These are phyloP conservation scores for Pseudoneurospora amorphoporcata DNA, from an alignment of 495 filamentous ascomycete genomes.

Conservation along the genomic window DNA sequence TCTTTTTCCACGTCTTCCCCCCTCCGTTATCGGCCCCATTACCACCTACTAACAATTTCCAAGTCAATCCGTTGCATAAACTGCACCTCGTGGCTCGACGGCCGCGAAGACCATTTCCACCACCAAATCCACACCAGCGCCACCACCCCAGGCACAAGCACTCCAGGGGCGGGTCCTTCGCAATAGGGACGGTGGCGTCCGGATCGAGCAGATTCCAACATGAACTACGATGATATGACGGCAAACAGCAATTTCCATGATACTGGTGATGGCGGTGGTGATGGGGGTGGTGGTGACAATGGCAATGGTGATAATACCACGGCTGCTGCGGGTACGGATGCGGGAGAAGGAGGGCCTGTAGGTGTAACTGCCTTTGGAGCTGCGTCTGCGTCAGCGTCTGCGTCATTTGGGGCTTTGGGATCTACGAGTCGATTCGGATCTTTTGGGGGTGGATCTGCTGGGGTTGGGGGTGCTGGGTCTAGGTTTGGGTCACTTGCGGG, in stretches of 20 bases:
- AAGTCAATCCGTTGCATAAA: slow-evolving; percentile 57
- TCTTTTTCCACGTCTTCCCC: background rate
- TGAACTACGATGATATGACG: background rate
- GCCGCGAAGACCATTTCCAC: slow-evolving; percentile 45
- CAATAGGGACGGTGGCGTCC: background rate
- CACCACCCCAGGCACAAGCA: background rate
- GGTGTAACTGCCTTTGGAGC: background rate
- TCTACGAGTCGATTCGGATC: background rate
- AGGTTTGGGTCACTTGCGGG: background rate
- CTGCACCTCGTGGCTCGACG: slow-evolving; percentile 70
- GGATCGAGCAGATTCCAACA: background rate
- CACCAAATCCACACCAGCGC: background rate
- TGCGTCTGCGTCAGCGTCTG: background rate
- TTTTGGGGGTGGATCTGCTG: background rate
- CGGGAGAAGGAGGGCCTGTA: slow-evolving; percentile 9
- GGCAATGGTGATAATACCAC: background rate
- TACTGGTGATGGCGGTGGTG: background rate
- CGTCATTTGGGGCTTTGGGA: background rate
- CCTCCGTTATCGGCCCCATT: background rate
- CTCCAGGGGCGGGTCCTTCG: background rate
- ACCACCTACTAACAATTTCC: background rate
- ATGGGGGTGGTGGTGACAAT: background rate
- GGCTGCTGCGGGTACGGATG: background rate
- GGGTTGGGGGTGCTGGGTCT: background rate
- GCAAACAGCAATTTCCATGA: background rate